Evolutionary conservation across 2,329 filamentous ascomycete genomes (phyloP).

Genomic region (Colletotrichum costaricense): DNA sequence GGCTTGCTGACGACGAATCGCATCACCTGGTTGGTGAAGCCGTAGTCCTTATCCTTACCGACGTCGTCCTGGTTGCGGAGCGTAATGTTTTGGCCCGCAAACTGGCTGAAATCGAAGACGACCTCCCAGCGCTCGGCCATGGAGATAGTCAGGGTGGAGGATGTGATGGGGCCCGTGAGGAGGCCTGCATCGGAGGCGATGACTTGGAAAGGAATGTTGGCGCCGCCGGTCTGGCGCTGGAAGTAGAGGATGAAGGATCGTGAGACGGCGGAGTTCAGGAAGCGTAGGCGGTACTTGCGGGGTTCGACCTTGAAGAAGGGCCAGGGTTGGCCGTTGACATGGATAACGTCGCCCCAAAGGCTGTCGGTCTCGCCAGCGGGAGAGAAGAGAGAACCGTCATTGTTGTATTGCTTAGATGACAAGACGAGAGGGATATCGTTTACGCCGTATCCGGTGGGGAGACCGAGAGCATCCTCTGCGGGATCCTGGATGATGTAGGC

Average conservation of each 20-base stretch:
- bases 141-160: constrained; percentile 55
- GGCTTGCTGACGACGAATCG: constrained; percentile 58
- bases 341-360: constrained; percentile 67
- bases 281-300: constrained; percentile 68
- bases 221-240: constrained; percentile 44
- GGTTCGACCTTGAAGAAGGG: constrained; percentile 68
- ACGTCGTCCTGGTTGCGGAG: constrained; percentile 47
- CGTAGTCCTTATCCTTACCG: constrained; percentile 60
- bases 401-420: constrained; percentile 61
- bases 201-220: constrained; percentile 59
- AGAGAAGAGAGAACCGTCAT: constrained; percentile 60
- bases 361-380: constrained; percentile 56
- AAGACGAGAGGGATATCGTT: constrained; percentile 66
- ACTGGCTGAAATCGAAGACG: constrained; percentile 64
- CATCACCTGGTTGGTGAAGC: constrained; percentile 63
- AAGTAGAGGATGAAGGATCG: constrained; percentile 62
- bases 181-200: constrained; percentile 67
- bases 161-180: constrained; percentile 55
- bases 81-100: constrained; percentile 59
- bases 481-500: constrained; percentile 65
- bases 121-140: constrained; percentile 70
- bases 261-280: constrained; percentile 62
- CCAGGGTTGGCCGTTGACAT: constrained; percentile 71
- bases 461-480: constrained; percentile 57
- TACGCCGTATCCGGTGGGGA: constrained; percentile 60